These are phyloP conservation scores for Boletus reticuloceps DNA, from an alignment of 768 basidiomycete species.

Conservation along the genomic window DNA sequence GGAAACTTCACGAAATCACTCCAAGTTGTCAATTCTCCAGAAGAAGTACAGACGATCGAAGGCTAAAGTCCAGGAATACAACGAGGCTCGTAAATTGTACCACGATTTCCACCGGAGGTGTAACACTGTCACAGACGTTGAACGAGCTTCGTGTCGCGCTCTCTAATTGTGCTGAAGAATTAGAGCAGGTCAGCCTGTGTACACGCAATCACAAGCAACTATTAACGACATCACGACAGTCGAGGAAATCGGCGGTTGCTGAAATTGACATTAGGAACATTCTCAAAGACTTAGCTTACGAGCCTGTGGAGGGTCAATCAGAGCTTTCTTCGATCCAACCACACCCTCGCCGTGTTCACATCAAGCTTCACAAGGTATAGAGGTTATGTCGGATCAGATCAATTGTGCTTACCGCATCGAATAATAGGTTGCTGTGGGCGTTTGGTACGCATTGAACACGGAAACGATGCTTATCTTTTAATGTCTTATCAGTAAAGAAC, in stretches of 20 bases:
- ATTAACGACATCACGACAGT: slow-evolving; percentile 6
- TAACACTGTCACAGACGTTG: slow-evolving; percentile 13
- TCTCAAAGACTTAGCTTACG: slow-evolving; percentile 6
- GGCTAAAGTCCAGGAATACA: slow-evolving; percentile 10
- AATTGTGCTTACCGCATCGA: background rate
- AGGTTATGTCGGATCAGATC: background rate
- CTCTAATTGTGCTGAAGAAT: slow-evolving; percentile 13
- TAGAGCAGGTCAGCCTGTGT: slow-evolving; percentile 17
- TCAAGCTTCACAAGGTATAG: slow-evolving; percentile 17
- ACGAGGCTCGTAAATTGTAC: slow-evolving; percentile 16
- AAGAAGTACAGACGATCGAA: slow-evolving; percentile 24
- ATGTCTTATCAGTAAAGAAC: slow-evolving; percentile 6
- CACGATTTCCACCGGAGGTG: background rate
- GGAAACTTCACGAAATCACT: slow-evolving; percentile 2
- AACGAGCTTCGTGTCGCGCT: slow-evolving; percentile 20
- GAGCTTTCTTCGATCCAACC: slow-evolving; percentile 6
- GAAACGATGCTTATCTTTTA: background rate
- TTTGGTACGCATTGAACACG: slow-evolving; percentile 9
- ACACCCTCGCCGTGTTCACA: background rate
- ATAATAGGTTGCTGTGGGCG: slow-evolving; percentile 1
- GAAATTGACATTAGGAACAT: slow-evolving; percentile 17
- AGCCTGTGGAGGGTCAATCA: slow-evolving; percentile 12
- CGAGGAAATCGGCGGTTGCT: slow-evolving; percentile 5
- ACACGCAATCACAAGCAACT: background rate
- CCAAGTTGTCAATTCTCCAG: slow-evolving; percentile 8